These are phyloP conservation scores for Ustilago hordei DNA, from an alignment of 1,284 basidiomycete species.

Conservation along the genomic window DNA sequence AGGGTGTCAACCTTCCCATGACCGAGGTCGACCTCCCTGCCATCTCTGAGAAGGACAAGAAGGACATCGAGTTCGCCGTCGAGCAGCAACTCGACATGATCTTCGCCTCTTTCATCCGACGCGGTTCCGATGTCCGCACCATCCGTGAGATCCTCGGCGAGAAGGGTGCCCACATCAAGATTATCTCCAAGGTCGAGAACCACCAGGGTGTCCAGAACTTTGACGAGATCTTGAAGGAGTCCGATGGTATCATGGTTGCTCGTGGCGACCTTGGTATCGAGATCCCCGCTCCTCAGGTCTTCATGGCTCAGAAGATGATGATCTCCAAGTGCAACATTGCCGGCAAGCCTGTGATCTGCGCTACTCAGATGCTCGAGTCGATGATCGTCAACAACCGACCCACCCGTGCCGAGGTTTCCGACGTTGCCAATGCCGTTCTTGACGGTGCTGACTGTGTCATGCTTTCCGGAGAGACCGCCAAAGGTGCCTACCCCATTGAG, in stretches of 20 bases:
- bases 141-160: constrained; percentile 68
- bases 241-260: constrained; percentile 70
- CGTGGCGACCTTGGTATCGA: constrained; percentile 69
- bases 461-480: constrained; percentile 69
- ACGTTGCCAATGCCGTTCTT: constrained; percentile 69
- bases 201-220: constrained; percentile 70
- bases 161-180: constrained; percentile 68
- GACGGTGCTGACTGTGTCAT: constrained; percentile 70
- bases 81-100: constrained; percentile 97
- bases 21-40: constrained; percentile 97
- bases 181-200: constrained; percentile 70
- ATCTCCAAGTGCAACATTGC: constrained; percentile 70
- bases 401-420: constrained; percentile 68
- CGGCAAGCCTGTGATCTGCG: constrained; percentile 91
- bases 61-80: constrained; percentile 93
- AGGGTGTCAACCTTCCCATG: constrained; percentile 99
- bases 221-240: constrained; percentile 69
- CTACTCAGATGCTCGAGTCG: constrained; percentile 99
- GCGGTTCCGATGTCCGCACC: constrained; percentile 63
- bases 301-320: constrained; percentile 70
- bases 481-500: constrained; percentile 68
- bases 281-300: constrained; percentile 74
- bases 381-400: constrained; percentile 70
- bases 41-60: constrained; percentile 90
- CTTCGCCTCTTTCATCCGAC: constrained; percentile 69